Evolutionary conservation across 768 basidiomycete species (phyloP).

Genomic region (Podaxis sp.): DNA sequence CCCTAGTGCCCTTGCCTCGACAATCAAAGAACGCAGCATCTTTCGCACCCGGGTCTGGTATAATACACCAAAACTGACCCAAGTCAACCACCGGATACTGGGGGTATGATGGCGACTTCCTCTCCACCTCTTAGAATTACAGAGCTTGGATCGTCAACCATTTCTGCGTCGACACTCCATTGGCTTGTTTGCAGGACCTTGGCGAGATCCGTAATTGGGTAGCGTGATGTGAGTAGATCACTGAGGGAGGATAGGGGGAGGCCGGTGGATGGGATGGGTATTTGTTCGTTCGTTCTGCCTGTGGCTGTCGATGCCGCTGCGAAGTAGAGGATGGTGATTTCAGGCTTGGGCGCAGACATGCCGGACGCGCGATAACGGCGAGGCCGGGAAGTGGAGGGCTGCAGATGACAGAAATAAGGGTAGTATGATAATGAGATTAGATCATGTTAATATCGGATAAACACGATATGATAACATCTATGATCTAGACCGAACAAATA

Average conservation of each 20-base stretch:
- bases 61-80: neutral
- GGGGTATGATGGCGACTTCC: slow-evolving; percentile 78
- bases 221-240: slow-evolving; percentile 49
- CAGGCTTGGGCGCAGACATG: slow-evolving; percentile 25
- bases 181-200: slow-evolving; percentile 58
- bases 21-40: neutral
- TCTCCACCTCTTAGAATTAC: slow-evolving; percentile 65
- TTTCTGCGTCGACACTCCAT: slow-evolving; percentile 83
- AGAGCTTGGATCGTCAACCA: slow-evolving; percentile 60
- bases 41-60: neutral
- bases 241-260: slow-evolving; percentile 54
- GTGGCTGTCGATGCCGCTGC: slow-evolving; percentile 70
- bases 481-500: neutral
- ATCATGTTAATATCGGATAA: neutral
- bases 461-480: neutral
- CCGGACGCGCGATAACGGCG: slow-evolving; percentile 1
- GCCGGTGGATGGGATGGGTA: slow-evolving; percentile 46
- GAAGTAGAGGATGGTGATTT: slow-evolving; percentile 54
- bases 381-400: neutral
- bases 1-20: neutral
- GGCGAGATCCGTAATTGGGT: slow-evolving; percentile 50
- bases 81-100: slow-evolving; percentile 73
- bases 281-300: slow-evolving; percentile 51
- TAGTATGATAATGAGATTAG: neutral
- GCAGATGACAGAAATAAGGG: neutral